Percentiles rank a stretch among this genome's conserved stretches.
These are phyloP conservation scores for Colletotrichum eremochloae DNA, from an alignment of 2,329 filamentous ascomycete species.

Conservation along the genomic window DNA sequence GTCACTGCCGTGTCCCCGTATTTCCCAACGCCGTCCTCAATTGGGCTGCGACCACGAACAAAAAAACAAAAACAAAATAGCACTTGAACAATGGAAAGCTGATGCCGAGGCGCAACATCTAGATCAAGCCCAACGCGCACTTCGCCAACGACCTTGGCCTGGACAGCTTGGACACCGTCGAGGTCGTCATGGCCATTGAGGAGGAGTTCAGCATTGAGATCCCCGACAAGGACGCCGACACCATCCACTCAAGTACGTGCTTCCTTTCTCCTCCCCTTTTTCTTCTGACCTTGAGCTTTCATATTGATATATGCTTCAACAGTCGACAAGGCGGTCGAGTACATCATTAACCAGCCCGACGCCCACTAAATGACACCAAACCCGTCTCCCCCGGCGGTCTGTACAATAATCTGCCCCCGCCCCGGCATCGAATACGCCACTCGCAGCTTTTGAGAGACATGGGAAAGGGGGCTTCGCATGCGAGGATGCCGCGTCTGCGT, in stretches of 20 bases:
- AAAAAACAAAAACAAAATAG: not conserved
- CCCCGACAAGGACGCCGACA: slow-evolving; percentile 95
- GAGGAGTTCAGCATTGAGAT: slow-evolving; percentile 96
- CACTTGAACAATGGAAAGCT: slow-evolving; percentile 1
- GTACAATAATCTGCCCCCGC: slow-evolving; percentile 41
- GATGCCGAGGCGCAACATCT: slow-evolving; percentile 1
- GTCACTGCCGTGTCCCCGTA: slow-evolving; percentile 44
- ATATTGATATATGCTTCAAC: slow-evolving; percentile 39
- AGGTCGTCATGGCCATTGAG: slow-evolving; percentile 99
- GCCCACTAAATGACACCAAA: slow-evolving; percentile 69
- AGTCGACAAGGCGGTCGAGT: slow-evolving; percentile 96
- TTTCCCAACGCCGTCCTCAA: not conserved
- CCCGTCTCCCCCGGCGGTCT: slow-evolving; percentile 40
- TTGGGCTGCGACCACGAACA: not conserved
- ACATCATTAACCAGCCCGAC: slow-evolving; percentile 93
- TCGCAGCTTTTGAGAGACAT: slow-evolving; percentile 34
- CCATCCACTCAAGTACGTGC: slow-evolving; percentile 89
- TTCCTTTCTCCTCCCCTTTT: not conserved
- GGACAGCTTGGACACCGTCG: slow-evolving; percentile 97
- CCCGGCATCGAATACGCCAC: slow-evolving; percentile 38
- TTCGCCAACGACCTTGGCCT: slow-evolving; percentile 98
- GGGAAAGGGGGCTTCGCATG: slow-evolving; percentile 15
- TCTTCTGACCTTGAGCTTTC: not conserved
- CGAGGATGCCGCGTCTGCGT: slow-evolving; percentile 30
- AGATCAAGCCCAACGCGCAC: slow-evolving; percentile 89